These are phyloP conservation scores for Debaryomyces sp. DNA, from an alignment of 1,139 yeast species.

Conservation along the genomic window DNA sequence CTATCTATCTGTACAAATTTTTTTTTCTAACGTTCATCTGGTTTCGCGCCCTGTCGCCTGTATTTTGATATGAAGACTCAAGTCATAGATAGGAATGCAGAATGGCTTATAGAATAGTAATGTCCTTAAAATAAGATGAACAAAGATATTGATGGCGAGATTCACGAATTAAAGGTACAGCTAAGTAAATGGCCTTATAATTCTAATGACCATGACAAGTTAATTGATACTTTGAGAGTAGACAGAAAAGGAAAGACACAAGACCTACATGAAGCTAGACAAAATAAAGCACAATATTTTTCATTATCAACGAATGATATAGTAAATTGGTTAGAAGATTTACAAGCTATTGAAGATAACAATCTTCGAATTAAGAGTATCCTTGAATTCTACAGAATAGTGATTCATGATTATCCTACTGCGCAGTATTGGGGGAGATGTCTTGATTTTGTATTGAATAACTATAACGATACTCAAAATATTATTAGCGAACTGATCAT, in stretches of 20 bases:
- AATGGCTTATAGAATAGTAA: not conserved
- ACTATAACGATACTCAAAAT: slow-evolving; percentile 6
- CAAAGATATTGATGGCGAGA: not conserved
- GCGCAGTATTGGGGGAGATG: slow-evolving; percentile 23
- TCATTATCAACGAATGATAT: slow-evolving; percentile 25
- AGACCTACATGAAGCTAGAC: slow-evolving; percentile 20
- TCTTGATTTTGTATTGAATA: slow-evolving; percentile 16
- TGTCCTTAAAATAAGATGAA: not conserved
- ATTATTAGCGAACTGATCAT: slow-evolving; percentile 16
- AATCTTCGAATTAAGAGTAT: slow-evolving; percentile 12
- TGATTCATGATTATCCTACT: slow-evolving; percentile 22
- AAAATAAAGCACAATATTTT: slow-evolving; percentile 23
- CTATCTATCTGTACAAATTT: not conserved
- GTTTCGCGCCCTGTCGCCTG: slow-evolving; percentile 8
- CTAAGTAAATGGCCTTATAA: slow-evolving; percentile 16
- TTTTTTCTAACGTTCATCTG: slow-evolving; percentile 8
- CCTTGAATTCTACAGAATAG: slow-evolving; percentile 21
- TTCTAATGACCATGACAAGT: slow-evolving; percentile 20
- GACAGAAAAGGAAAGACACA: slow-evolving; percentile 9
- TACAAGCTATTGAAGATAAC: slow-evolving; percentile 19
- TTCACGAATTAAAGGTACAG: slow-evolving; percentile 1
- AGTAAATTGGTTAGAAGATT: slow-evolving; percentile 28
- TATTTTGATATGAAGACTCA: not conserved
- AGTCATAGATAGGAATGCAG: not conserved
- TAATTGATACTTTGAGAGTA: slow-evolving; percentile 19